A percentile compares a stretch with the other conserved stretches of the same genome.
Evolutionary conservation across 495 filamentous ascomycete genomes (phyloP).

Genomic region (Margaritispora aquatica): DNA sequence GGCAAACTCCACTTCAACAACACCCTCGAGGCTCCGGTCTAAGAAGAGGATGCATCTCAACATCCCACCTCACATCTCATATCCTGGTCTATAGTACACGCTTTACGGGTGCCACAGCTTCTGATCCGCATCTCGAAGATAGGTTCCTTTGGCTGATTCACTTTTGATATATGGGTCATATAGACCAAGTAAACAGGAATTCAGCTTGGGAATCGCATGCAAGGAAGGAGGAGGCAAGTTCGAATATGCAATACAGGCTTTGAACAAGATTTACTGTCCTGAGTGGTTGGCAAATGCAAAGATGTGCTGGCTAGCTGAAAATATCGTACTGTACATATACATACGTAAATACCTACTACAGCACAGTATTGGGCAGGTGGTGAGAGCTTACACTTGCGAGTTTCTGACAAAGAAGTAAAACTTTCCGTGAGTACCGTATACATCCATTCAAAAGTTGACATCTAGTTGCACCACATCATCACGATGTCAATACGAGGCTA

Average conservation of each 20-base stretch:
- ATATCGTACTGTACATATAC: neutral
- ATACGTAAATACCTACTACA: neutral
- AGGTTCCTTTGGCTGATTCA: neutral
- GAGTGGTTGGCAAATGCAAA: conserved; percentile 1
- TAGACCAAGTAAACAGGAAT: neutral
- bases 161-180: neutral
- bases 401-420: neutral
- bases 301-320: conserved; percentile 8
- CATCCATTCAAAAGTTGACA: conserved; percentile 2
- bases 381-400: neutral
- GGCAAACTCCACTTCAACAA: neutral
- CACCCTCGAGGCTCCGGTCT: too few relatives aligned
- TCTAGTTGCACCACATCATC: conserved; percentile 19
- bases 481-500: conserved; percentile 21
- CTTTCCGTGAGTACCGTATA: conserved; percentile 9
- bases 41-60: neutral
- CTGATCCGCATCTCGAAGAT: neutral
- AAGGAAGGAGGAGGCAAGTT: neutral
- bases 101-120: neutral
- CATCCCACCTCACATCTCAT: neutral
- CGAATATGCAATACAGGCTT: neutral
- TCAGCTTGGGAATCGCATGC: neutral
- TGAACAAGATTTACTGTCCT: neutral
- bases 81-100: neutral
- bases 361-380: neutral